Base-by-base conservation (phyloP, 768 basidiomycete species). In the Mycena galopus region DNA sequence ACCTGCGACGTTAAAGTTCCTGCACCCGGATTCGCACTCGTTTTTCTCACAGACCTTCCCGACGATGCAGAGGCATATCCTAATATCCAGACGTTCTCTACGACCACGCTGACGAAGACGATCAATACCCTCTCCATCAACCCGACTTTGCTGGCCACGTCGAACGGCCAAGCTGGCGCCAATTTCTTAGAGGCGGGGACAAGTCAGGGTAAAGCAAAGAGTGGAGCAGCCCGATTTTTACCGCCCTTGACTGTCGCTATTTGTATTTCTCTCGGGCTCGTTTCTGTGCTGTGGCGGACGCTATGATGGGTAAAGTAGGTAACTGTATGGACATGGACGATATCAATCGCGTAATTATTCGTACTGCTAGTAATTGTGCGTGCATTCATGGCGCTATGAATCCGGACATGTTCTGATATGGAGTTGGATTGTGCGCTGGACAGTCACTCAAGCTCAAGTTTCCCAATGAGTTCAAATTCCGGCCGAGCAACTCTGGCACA, bases 11-110 rank as follows among this genome's bases (percentile, higher is more conserved):
- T 95, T 59, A 85, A 85, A 10, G 88, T 95, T 56, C 87, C 88
- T 37, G 92, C 93, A 0, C 94, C 95, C 0, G 89, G 89, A 42
- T 91, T 92, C 73, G 93, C 93, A 0, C 85, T 96, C 58, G 93
- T 96, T 70, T 94, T 94, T 85, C 82, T 96, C 33, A 87, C 85
- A 3, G 81, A 85, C 63, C 68, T 79, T 44, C 84, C 86, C 9
- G 75, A 84, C 33, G 67, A 76, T 2, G 82, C 80, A 47, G 79
- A 74, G 67, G 39, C 69, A 14, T 74, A 67, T 25, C 21, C 19
- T 9, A 62, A 4, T 4, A 66, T 74, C 11, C 25, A 67, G 63
- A 74, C 73, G 19, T 74, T 71, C 37, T 19, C 73, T 3, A 74
- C 73, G 25, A 74, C 69, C n/a, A 37, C 30, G 11, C 33, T 68